Evolutionary conservation across 2,329 filamentous ascomycete species (phyloP), one percentile per base, ranked within the genome.

Genomic region (Celoporthe dispersa): DNA sequence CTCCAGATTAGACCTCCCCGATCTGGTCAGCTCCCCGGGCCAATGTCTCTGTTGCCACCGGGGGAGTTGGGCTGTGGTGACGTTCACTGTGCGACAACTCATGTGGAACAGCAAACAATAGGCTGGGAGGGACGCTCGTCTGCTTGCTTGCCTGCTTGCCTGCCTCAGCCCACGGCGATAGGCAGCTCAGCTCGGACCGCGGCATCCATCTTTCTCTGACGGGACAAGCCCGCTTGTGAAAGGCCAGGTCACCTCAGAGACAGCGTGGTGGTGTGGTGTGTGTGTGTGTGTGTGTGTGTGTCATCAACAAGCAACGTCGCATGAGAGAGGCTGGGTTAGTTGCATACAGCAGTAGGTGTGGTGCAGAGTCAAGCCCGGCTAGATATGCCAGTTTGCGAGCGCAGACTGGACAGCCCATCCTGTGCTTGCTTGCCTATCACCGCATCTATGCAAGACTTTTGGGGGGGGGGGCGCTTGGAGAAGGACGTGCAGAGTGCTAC

Each of bases 251-350:
- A 28, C 51, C 51, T 14, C n/a, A 6, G 51, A 25, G 51, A n/a
- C n/a, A n/a, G 51, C 11, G 51, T 2, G 7, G n/a, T 2, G n/a
- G 22, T n/a, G n/a, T n/a, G 57, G 33, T 57, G 57, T n/a, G 35
- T 66, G 53, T 66, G 66, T 70, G 69, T 41, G 37, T 37, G 41
- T 22, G 41, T 44, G 44, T 19, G 44, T 48, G 44, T 48, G 44
- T 48, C 44, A 48, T 48, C 44, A n/a, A 48, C 28, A 35, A 35
- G 66, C 57, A 53, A 66, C 53, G 57, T 35, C 59, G 16, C 28
- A 25, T 68, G 37, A 39, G 11, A 69, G 69, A 71, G 66, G 67
- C 55, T 59, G 69, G 41, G 19, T 61, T 61, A 7, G 35, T 22
- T 55, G 41, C 31, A 48, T 64, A 39, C 53, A 55, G n/a, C n/a